Conservation (phyloP, 345 rosid species). For the Boechera divaricarpa region DNA sequence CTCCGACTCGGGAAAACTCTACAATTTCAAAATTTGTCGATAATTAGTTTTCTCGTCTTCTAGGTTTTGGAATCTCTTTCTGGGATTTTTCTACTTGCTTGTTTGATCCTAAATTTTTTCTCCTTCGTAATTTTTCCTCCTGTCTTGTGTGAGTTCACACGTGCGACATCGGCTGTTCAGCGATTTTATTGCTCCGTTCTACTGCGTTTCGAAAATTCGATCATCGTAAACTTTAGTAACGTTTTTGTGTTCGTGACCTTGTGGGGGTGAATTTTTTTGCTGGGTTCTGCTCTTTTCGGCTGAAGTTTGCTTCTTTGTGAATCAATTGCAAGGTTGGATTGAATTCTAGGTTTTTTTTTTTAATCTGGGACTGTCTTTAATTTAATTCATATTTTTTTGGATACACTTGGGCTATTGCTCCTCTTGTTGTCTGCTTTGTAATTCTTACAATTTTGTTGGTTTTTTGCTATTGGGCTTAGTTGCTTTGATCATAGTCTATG, state of each 20-base stretch:
- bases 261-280: not conserved
- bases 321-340: slow-evolving; percentile 34
- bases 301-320: slow-evolving; percentile 30
- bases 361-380: slow-evolving; percentile 4
- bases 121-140: not conserved
- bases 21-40: slow-evolving; percentile 32
- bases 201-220: slow-evolving; percentile 30
- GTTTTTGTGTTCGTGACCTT: slow-evolving; percentile 4
- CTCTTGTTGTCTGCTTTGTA: slow-evolving; percentile 16
- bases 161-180: slow-evolving; percentile 44
- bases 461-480: slow-evolving; percentile 25
- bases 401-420: not conserved
- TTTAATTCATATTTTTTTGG: not conserved
- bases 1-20: slow-evolving; percentile 1
- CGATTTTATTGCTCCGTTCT: slow-evolving; percentile 33
- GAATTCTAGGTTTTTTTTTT: slow-evolving; percentile 37
- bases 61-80: slow-evolving; percentile 17
- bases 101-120: slow-evolving; percentile 2
- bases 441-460: slow-evolving; percentile 7
- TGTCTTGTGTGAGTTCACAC: slow-evolving; percentile 44
- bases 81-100: slow-evolving; percentile 18
- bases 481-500: slow-evolving; percentile 18
- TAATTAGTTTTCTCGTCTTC: not conserved
- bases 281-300: slow-evolving; percentile 26
- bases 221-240: slow-evolving; percentile 29